Base-by-base conservation (phyloP, 352 stramenopile genomes). In the Globisporangium middletonii region DNA sequence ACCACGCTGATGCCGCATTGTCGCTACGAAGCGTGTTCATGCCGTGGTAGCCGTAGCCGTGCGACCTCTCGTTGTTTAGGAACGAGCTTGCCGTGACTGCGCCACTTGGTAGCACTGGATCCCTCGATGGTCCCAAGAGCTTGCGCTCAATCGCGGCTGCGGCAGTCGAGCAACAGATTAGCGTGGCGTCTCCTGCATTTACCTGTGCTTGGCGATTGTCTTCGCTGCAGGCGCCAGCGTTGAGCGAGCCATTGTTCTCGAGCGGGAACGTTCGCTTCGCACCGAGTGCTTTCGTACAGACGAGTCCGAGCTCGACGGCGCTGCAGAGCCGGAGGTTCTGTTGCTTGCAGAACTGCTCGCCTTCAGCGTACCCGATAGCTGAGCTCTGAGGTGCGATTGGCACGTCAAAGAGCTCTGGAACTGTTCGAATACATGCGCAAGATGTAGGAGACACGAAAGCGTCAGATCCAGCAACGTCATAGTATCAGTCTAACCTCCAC, bases 41-140 rank as follows among this genome's bases (percentile, higher is more conserved):
- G 7, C 70, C 74, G n/a, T 54, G 51, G 6, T 63, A 62, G 0
- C 73, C 77, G 43, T 76, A 87, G 4, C 77, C 77, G n/a, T 87
- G 70, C 3, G 41, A 63, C 8, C 56, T 57, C 9, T 48, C 64
- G 30, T 81, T 77, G 13, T 62, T 50, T 0, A 77, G 55, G 59
- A 75, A 84, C 7, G 60, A 65, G 38, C 61, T 66, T 4, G 62
- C 58, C 15, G 48, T 41, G 38, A 77, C 45, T 37, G 55, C 26
- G 19, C 19, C n/a, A 12, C 13, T 54, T 3, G 35, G 3, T 5
- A 60, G 26, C 4, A 60, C 35, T 4, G 45, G 43, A 3, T 53
- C 46, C 13, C 9, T 35, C 8, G 18, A 11, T n/a, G 23, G 23
- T 1, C 55, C 55, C 8, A 60, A 38, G 3, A 60, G 33, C 2